Conservation (phyloP, 805 yeast species). For the Nadsonia fulvescens region DNA sequence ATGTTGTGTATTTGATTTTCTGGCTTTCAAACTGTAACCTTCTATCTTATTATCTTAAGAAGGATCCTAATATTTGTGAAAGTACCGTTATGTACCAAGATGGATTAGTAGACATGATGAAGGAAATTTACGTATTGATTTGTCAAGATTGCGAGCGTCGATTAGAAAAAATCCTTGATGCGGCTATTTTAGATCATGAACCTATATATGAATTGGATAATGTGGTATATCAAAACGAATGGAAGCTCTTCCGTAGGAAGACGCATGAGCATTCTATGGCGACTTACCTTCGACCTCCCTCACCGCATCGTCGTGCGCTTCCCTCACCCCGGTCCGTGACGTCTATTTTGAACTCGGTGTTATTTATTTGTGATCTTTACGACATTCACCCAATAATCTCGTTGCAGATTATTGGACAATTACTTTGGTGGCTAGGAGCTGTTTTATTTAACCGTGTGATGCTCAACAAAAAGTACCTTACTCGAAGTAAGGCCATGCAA, state of each 20-base stretch:
- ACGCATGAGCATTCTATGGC: slow-evolving; percentile 53
- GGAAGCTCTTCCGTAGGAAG: slow-evolving; percentile 42
- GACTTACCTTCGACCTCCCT: slow-evolving; percentile 69
- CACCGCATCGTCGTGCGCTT: slow-evolving; percentile 57
- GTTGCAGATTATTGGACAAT: slow-evolving; percentile 60
- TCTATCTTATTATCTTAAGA: slow-evolving; percentile 55
- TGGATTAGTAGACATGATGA: slow-evolving; percentile 15
- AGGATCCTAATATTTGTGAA: slow-evolving; percentile 31
- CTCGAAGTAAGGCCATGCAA: slow-evolving; percentile 78
- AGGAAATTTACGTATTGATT: slow-evolving; percentile 18
- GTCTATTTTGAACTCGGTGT: slow-evolving; percentile 74
- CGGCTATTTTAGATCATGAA: slow-evolving; percentile 40
- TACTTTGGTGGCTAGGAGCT: slow-evolving; percentile 61
- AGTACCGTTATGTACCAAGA: slow-evolving; percentile 16
- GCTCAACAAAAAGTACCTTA: slow-evolving; percentile 46
- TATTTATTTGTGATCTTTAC: slow-evolving; percentile 69
- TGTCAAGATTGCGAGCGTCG: slow-evolving; percentile 21
- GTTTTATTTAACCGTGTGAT: slow-evolving; percentile 58
- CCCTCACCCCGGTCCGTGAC: slow-evolving; percentile 80
- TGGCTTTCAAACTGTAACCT: slow-evolving; percentile 77
- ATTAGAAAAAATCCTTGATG: slow-evolving; percentile 17
- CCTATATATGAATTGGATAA: slow-evolving; percentile 70
- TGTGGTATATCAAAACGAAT: slow-evolving; percentile 57
- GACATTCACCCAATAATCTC: slow-evolving; percentile 62
- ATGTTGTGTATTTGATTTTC: slow-evolving; percentile 37